These are phyloP conservation scores for Stephania yunnanensis DNA, from an alignment of 164 flowering plant genomes.

Conservation along the genomic window DNA sequence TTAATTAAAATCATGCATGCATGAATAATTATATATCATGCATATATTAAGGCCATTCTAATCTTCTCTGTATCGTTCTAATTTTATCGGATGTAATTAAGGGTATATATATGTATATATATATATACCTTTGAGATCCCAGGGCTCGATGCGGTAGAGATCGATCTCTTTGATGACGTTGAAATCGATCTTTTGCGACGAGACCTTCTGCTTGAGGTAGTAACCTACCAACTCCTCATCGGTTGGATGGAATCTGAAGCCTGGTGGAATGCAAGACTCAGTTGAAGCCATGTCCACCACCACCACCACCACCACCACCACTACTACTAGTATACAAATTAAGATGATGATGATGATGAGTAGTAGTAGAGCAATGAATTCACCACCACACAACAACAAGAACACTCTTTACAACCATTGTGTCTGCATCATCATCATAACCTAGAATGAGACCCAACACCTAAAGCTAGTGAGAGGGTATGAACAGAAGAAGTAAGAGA, in stretches of 20 bases:
- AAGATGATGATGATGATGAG: neutral
- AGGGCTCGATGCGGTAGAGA: constrained; percentile 23
- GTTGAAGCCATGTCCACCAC: constrained; percentile 29
- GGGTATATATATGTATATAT: neutral
- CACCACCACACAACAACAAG: neutral
- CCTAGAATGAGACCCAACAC: neutral
- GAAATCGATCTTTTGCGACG: constrained; percentile 18
- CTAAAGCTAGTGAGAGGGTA: neutral
- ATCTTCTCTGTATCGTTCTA: too few species aligned
- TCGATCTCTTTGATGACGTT: constrained; percentile 24
- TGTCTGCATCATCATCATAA: neutral
- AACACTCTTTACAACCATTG: neutral
- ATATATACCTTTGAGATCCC: constrained; percentile 22
- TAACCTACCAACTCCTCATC: constrained; percentile 24
- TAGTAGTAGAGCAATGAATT: neutral
- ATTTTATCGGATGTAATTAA: neutral
- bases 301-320: constrained; percentile 10
- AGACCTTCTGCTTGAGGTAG: constrained; percentile 21
- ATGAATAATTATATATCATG: neutral
- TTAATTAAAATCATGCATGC: neutral
- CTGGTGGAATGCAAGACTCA: constrained; percentile 43
- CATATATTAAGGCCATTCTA: too few species aligned
- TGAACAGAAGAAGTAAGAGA: neutral
- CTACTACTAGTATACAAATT: constrained; percentile 2
- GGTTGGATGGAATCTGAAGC: constrained; percentile 24